Conservation (phyloP, 768 basidiomycete species). For the Boletus eberwhitei region DNA sequence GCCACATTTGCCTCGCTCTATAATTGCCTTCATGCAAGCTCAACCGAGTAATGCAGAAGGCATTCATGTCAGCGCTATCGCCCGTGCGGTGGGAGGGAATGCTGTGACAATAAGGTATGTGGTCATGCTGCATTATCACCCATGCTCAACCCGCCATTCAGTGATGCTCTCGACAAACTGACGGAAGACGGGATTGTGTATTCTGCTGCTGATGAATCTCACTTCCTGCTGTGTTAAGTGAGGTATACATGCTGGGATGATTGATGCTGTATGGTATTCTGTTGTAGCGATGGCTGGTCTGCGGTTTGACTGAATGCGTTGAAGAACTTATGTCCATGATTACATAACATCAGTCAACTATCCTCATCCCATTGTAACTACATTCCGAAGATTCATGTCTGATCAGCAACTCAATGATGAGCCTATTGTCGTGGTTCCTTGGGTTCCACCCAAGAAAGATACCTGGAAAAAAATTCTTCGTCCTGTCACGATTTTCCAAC, state of each 20-base stretch:
- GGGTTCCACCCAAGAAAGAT: background rate
- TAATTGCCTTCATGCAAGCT: slow-evolving; percentile 59
- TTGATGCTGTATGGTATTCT: background rate
- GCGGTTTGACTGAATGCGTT: background rate
- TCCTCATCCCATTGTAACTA: background rate
- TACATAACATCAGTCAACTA: slow-evolving; percentile 2
- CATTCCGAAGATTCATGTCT: background rate
- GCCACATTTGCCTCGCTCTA: slow-evolving; percentile 55
- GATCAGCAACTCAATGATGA: slow-evolving; percentile 4
- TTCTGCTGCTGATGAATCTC: slow-evolving; percentile 80
- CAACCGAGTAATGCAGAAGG: slow-evolving; percentile 58
- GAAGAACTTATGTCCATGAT: background rate
- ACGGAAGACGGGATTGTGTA: slow-evolving; percentile 80
- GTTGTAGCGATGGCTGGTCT: background rate
- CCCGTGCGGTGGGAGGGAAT: slow-evolving; percentile 56
- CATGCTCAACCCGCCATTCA: slow-evolving; percentile 26
- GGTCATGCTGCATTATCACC: background rate
- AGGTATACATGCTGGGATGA: background rate
- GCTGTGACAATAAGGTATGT: slow-evolving; percentile 63
- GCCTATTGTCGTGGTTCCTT: slow-evolving; percentile 1
- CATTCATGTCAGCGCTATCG: slow-evolving; percentile 69
- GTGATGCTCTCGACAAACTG: slow-evolving; percentile 70
- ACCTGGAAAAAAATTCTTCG: slow-evolving; percentile 24
- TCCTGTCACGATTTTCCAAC: slow-evolving; percentile 56
- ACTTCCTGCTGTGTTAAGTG: slow-evolving; percentile 54